Conservation (phyloP, 176 grass and related monocot species). For the Oryza nivara region DNA sequence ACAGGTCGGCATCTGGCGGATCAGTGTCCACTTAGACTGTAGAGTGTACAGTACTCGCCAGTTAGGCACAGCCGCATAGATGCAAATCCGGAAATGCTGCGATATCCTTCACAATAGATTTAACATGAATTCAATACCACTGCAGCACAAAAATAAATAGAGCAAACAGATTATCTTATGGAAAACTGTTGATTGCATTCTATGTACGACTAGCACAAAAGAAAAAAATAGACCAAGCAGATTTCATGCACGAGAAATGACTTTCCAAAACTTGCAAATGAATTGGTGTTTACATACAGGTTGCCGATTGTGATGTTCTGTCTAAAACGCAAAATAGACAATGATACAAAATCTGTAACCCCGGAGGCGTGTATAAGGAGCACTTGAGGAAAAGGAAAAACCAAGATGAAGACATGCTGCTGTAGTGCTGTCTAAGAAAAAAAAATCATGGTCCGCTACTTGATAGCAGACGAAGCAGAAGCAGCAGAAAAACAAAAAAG, state of each 20-base stretch:
- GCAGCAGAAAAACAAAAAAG: constrained; percentile 24
- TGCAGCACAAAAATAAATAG: too few relatives aligned
- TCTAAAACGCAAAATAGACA: neutral
- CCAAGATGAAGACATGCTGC: constrained; percentile 10
- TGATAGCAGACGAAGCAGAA: constrained; percentile 31
- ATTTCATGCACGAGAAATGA: neutral
- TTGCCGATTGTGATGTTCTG: constrained; percentile 20
- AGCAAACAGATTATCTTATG: too few relatives aligned
- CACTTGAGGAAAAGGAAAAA: neutral
- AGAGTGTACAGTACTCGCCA: neutral
- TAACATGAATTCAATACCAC: neutral
- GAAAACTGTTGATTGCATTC: too few relatives aligned
- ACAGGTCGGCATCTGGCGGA: neutral
- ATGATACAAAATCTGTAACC: constrained; percentile 27
- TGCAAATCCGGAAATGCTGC: neutral
- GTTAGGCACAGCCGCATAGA: neutral
- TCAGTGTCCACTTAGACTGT: neutral
- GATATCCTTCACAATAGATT: neutral
- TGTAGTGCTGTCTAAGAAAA: neutral
- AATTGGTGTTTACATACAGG: constrained; percentile 45
- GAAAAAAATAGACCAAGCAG: neutral
- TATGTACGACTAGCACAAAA: neutral
- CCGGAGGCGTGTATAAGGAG: constrained; percentile 1
- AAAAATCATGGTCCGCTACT: neutral
- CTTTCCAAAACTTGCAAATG: constrained; percentile 7